Conservation (phyloP, 768 basidiomycete genomes). For the Fomitopsis serialis region DNA sequence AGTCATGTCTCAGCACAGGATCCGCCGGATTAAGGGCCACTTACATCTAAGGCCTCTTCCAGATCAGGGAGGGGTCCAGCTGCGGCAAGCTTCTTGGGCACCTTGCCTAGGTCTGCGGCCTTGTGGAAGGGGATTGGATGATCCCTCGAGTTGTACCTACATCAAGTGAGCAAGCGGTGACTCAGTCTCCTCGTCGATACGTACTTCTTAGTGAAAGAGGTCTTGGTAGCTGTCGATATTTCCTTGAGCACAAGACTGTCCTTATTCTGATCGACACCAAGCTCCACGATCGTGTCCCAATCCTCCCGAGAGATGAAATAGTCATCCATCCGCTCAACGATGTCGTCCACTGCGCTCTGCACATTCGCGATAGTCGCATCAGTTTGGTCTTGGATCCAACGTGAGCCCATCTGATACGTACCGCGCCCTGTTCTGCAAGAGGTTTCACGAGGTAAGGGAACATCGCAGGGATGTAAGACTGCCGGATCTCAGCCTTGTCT, state of each 20-base stretch:
- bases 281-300: constrained; percentile 93
- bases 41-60: constrained; percentile 85
- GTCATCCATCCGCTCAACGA: constrained; percentile 88
- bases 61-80: constrained; percentile 77
- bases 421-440: constrained; percentile 65
- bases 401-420: constrained; percentile 36
- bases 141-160: constrained; percentile 81
- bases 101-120: constrained; percentile 72
- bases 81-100: constrained; percentile 70
- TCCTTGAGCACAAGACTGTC: constrained; percentile 78
- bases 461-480: constrained; percentile 87
- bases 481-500: constrained; percentile 83
- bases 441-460: constrained; percentile 79
- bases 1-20: constrained; percentile 9
- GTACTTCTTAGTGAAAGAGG: constrained; percentile 80
- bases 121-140: constrained; percentile 97
- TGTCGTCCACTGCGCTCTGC: constrained; percentile 73
- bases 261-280: constrained; percentile 79
- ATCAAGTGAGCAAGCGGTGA: neutral
- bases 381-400: too few relatives aligned
- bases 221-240: constrained; percentile 76
- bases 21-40: constrained; percentile 16
- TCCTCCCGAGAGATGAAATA: constrained; percentile 93
- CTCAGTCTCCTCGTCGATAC: constrained; percentile 18
- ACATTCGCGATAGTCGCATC: neutral